A percentile compares a stretch with the other conserved stretches of the same genome.
Conservation (phyloP, 2,329 filamentous ascomycete genomes). For the Alternaria conjuncta region DNA sequence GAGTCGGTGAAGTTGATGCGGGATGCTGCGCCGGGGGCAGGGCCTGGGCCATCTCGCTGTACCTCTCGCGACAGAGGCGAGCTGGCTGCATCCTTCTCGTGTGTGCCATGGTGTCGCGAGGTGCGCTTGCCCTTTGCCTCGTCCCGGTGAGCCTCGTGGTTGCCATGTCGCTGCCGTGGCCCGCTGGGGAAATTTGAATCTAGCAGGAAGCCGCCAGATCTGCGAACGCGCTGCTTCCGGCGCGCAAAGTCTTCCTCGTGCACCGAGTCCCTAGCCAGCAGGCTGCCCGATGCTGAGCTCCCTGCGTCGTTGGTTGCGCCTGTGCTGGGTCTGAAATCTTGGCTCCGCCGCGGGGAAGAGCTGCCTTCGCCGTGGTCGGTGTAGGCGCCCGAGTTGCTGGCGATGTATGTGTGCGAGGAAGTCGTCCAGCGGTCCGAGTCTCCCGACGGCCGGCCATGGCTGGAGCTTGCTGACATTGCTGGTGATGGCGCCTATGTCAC, state of each 20-base stretch:
- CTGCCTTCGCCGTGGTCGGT: slow-evolving; percentile 37
- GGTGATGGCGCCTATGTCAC: slow-evolving; percentile 27
- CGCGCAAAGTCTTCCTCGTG: slow-evolving; percentile 42
- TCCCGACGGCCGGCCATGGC: slow-evolving; percentile 41
- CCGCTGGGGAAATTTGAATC: slow-evolving; percentile 48
- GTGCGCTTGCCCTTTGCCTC: slow-evolving; percentile 50
- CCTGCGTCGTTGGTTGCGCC: slow-evolving; percentile 9
- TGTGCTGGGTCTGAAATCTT: slow-evolving; percentile 20
- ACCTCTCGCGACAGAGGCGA: slow-evolving; percentile 30
- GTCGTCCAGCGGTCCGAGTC: slow-evolving; percentile 41
- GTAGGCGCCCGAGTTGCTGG: slow-evolving; percentile 31
- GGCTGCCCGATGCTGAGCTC: slow-evolving; percentile 16
- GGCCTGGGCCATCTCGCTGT: slow-evolving; percentile 13
- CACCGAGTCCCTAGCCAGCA: slow-evolving; percentile 31
- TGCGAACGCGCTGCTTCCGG: slow-evolving; percentile 37
- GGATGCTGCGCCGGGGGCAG: not conserved
- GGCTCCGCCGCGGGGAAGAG: slow-evolving; percentile 31
- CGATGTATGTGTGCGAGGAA: slow-evolving; percentile 44
- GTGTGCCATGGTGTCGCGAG: slow-evolving; percentile 35
- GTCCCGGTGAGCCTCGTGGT: slow-evolving; percentile 31
- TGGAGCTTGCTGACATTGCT: slow-evolving; percentile 43
- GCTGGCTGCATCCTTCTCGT: slow-evolving; percentile 34
- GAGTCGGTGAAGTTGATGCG: slow-evolving; percentile 10
- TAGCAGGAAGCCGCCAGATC: slow-evolving; percentile 55
- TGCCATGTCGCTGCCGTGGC: slow-evolving; percentile 34